Conservation (phyloP, 495 filamentous ascomycete species). For the Bathelium albidoporum region DNA sequence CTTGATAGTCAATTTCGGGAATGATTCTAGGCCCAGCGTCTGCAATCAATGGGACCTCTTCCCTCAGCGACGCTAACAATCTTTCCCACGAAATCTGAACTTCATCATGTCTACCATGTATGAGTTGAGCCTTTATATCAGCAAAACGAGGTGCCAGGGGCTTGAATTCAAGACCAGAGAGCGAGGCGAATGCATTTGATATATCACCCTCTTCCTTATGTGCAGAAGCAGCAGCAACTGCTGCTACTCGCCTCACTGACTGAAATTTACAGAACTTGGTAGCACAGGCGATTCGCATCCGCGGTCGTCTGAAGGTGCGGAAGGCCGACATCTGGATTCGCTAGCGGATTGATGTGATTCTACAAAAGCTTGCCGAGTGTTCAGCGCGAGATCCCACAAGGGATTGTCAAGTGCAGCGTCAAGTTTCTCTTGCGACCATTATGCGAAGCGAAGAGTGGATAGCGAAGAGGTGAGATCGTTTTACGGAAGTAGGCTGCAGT, state of each 20-base stretch:
- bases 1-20: constrained; percentile 30
- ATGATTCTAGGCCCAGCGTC: constrained; percentile 32
- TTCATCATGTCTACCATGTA: constrained; percentile 50
- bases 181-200: constrained; percentile 70
- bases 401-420: not conserved
- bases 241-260: constrained; percentile 11
- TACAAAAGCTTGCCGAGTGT: not conserved
- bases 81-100: constrained; percentile 59
- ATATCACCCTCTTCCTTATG: constrained; percentile 55
- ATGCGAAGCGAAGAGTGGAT: not conserved
- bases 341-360: not conserved
- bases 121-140: constrained; percentile 58
- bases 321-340: constrained; percentile 13
- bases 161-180: constrained; percentile 53
- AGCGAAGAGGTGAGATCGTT: not conserved
- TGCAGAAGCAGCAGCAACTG: constrained; percentile 15
- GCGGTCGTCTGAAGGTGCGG: constrained; percentile 4
- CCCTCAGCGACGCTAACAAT: constrained; percentile 46
- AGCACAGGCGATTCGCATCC: not conserved
- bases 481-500: not conserved
- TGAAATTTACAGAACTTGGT: not conserved
- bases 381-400: not conserved
- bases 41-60: constrained; percentile 43
- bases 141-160: constrained; percentile 65
- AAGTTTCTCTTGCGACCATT: not conserved